Evolutionary conservation across 1,284 basidiomycete species (phyloP), one percentile per base, ranked within the genome.

Genomic region (Boletus semigastroideus): DNA sequence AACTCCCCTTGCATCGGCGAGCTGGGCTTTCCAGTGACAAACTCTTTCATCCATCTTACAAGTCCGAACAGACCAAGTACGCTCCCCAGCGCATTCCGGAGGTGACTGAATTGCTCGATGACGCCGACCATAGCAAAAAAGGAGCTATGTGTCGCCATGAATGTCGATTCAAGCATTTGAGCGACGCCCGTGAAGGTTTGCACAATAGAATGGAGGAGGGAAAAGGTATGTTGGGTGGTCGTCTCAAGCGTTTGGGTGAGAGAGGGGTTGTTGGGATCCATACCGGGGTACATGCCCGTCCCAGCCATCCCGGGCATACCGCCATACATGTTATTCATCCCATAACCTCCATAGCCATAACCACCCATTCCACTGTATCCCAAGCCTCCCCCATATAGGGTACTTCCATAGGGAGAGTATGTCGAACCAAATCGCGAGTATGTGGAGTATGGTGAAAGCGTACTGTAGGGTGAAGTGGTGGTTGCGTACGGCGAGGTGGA

Each of bases 81-180:
- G 67, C 95, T 93, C 33, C 94, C 94, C 13, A 99, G 81, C 27
- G 94, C 95, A 61, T 94, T 91, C 48, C 94, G 84, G 41, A 98
- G 81, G 60, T 91, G 88, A 9, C 87, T 87, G 64, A 99, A 90
- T 69, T 99, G 97, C 66, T 99, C 96, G 37, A 95, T 83, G 27
- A 99, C 95, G 55, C 94, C 94, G 50, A 98, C 94, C 91, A 99
- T 98, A 54, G 96, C 96, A 70, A 98, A 99, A 76, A 99, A 99
- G 40, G 86, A 90, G 5, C 92, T 94, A 72, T 99, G 97, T 0
- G 97, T 99, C 4, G 97, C 97, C 90, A 98, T 94, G 73, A 98
- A 99, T 4, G 97, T 99, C 39, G 85, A 90, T 71, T 99, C 96
- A 61, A 99, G 86, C 85, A 99, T 96, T 71, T 99, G 97, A 0